Conservation (phyloP, 2,329 filamentous ascomycete genomes). For the Hypoxylon rubiginosum region DNA sequence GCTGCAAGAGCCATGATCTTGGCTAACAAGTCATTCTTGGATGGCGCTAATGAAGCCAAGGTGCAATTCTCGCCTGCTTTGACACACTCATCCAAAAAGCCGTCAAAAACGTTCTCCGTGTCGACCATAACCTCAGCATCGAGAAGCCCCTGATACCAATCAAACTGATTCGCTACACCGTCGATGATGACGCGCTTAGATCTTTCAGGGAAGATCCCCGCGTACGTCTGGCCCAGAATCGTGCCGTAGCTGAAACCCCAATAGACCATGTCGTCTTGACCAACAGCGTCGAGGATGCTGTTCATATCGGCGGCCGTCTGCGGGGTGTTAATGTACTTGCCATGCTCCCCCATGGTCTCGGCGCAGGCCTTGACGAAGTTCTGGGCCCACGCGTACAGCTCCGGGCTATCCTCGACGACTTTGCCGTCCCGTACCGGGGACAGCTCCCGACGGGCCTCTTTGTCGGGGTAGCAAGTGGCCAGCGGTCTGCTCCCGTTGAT, state of each 20-base stretch:
- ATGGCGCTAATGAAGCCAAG: slow-evolving; percentile 54
- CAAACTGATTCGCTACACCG: slow-evolving; percentile 53
- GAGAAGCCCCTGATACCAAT: slow-evolving; percentile 58
- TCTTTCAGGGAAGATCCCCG: slow-evolving; percentile 54
- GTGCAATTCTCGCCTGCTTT: slow-evolving; percentile 62
- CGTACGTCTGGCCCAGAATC: slow-evolving; percentile 58
- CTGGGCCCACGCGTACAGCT: slow-evolving; percentile 58
- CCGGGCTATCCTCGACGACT: slow-evolving; percentile 52
- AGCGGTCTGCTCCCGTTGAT: slow-evolving; percentile 55
- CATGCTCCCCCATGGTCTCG: slow-evolving; percentile 61
- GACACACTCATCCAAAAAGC: slow-evolving; percentile 62
- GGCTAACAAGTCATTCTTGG: slow-evolving; percentile 53
- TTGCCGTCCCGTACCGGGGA: slow-evolving; percentile 46
- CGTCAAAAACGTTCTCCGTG: slow-evolving; percentile 58
- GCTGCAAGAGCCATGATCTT: slow-evolving; percentile 52
- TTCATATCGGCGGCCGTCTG: slow-evolving; percentile 67
- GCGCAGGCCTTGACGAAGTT: slow-evolving; percentile 58
- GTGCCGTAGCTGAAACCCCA: slow-evolving; percentile 59
- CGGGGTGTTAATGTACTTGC: slow-evolving; percentile 62
- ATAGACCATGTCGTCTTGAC: slow-evolving; percentile 56
- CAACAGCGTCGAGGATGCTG: slow-evolving; percentile 60
- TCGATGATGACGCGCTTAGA: slow-evolving; percentile 55
- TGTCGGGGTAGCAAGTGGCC: slow-evolving; percentile 58
- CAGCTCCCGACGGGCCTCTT: slow-evolving; percentile 50
- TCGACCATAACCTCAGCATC: slow-evolving; percentile 58